Conservation (phyloP, 1,139 yeast species). For the Barnettozyma hawaiiensis region DNA sequence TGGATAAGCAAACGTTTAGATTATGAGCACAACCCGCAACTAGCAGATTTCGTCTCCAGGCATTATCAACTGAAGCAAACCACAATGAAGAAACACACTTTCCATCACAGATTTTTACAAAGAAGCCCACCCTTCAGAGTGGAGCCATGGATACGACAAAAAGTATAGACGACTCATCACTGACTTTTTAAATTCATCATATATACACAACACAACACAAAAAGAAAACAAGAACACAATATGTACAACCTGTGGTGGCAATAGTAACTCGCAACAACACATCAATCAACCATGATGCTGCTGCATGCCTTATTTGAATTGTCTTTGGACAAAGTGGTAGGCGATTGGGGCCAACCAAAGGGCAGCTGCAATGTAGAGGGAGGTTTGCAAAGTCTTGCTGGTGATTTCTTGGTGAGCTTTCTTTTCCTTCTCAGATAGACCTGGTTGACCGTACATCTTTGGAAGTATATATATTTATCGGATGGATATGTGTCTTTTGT, state of each 20-base stretch:
- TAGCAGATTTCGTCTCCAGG: constrained; percentile 12
- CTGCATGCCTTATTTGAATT: constrained; percentile 36
- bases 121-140: constrained; percentile 16
- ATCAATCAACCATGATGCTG: no score
- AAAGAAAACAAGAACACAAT: background rate
- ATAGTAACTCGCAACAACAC: background rate
- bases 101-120: constrained; percentile 7
- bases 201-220: constrained; percentile 3
- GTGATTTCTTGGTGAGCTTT: constrained; percentile 68
- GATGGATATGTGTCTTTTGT: no score
- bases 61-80: constrained; percentile 20
- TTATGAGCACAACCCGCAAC: constrained; percentile 16
- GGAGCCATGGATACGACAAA: constrained; percentile 18
- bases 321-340: constrained; percentile 55
- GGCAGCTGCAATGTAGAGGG: constrained; percentile 68
- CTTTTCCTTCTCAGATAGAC: constrained; percentile 73
- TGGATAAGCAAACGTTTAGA: constrained; percentile 30
- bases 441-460: constrained; percentile 74
- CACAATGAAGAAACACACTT: constrained; percentile 18
- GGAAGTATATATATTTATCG: no score
- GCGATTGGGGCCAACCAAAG: constrained; percentile 73
- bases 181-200: background rate
- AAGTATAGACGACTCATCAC: no score
- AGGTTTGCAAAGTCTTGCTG: constrained; percentile 56
- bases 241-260: constrained; percentile 4